phyloP scores from a whole-genome alignment of 495 filamentous ascomycete genomes.

The Cenococcum geophilum region DNA sequence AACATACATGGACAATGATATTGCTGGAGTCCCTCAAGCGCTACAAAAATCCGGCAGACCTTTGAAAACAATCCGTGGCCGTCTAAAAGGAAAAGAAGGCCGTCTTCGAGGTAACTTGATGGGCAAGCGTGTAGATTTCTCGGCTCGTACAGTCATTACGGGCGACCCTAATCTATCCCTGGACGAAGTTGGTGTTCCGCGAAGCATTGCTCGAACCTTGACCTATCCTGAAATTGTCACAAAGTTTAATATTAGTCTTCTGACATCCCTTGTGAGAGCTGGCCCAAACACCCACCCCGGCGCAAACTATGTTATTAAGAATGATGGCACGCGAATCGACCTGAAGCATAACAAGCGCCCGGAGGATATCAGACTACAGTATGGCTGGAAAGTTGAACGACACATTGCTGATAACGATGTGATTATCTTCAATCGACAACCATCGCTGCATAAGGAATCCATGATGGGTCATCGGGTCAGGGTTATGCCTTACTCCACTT shows the following conservation, averaged over 20 bases:
- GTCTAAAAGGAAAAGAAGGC: constrained; percentile 97
- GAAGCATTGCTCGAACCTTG: constrained; percentile 77
- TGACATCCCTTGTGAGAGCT: constrained; percentile 82
- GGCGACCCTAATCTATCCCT: constrained; percentile 94
- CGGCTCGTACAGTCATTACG: constrained; percentile 97
- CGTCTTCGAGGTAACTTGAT: constrained; percentile 96
- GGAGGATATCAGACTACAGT: constrained; percentile 74
- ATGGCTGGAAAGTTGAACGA: constrained; percentile 97
- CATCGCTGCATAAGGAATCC: constrained; percentile 97
- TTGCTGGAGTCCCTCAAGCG: constrained; percentile 90
- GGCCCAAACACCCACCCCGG: constrained; percentile 92
- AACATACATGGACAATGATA: constrained; percentile 99
- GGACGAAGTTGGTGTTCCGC: constrained; percentile 92
- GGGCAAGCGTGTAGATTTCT: constrained; percentile 99
- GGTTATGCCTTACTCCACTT: constrained; percentile 98
- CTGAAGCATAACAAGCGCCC: constrained; percentile 83
- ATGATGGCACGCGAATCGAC: constrained; percentile 88
- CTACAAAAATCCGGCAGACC: constrained; percentile 94
- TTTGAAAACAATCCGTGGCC: constrained; percentile 91
- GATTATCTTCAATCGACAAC: constrained; percentile 99
- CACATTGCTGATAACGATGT: constrained; percentile 93
- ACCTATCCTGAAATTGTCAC: constrained; percentile 98
- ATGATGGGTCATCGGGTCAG: constrained; percentile 99
- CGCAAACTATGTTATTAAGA: constrained; percentile 88
- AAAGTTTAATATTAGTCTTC: constrained; percentile 90